Percentiles rank a stretch among this genome's conserved stretches.
Conservation (phyloP, 805 yeast species). For the Cyberlindnera euphorbiiphila region DNA sequence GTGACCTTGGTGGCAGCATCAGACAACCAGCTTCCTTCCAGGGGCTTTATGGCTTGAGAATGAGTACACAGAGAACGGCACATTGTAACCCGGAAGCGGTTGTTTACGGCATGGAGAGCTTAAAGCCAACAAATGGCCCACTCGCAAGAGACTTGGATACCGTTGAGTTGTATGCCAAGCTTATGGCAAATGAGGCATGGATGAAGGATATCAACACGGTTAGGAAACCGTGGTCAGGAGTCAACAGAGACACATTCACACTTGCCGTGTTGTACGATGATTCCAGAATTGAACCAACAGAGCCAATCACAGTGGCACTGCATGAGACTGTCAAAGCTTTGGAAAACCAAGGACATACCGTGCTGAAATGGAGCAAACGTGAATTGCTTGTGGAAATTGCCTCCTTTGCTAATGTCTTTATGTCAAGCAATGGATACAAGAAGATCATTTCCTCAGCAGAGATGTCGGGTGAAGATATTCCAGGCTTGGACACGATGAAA, state of each 20-base stretch:
- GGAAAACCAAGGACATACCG: constrained; percentile 43
- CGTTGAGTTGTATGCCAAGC: constrained; percentile 32
- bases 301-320: constrained; percentile 47
- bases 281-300: constrained; percentile 42
- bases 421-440: constrained; percentile 35
- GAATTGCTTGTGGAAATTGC: constrained; percentile 32
- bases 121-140: constrained; percentile 46
- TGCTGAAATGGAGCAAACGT: constrained; percentile 41
- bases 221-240: constrained; percentile 41
- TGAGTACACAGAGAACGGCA: constrained; percentile 41
- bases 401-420: constrained; percentile 34
- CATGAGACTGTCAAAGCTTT: constrained; percentile 29
- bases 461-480: constrained; percentile 38
- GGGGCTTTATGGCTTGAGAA: constrained; percentile 40
- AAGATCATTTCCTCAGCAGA: constrained; percentile 32
- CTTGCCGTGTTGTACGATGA: constrained; percentile 41
- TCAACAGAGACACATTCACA: constrained; percentile 32
- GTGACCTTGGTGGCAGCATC: constrained; percentile 52
- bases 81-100: constrained; percentile 18
- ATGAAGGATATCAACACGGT: constrained; percentile 36
- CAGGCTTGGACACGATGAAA: constrained; percentile 35
- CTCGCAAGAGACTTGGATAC: constrained; percentile 36
- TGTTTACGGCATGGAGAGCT: constrained; percentile 27
- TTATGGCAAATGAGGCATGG: constrained; percentile 39
- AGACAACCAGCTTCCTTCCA: constrained; percentile 44